A percentile compares a stretch with the other conserved stretches of the same genome.
Conservation (phyloP, 805 yeast genomes). For the Dipodascopsis tothii region DNA sequence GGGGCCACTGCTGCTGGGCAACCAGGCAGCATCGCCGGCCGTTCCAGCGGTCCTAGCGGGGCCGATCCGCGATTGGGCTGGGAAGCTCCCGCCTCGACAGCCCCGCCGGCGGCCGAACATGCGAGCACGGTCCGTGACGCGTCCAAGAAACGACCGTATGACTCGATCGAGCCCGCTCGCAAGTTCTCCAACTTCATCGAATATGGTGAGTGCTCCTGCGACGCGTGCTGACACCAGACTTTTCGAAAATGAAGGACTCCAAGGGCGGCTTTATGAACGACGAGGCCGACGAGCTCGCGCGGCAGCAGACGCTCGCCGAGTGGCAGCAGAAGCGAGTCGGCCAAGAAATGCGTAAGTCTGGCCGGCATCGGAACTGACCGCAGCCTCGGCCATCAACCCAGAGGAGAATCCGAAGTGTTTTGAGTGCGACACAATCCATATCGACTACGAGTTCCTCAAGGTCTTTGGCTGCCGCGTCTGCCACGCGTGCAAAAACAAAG, state of each 20-base stretch:
- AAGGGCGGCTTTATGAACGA: constrained; percentile 74
- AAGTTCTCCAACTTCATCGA: constrained; percentile 36
- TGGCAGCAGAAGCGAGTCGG: constrained; percentile 44
- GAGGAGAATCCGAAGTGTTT: constrained; percentile 70
- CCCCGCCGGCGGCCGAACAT: too few species aligned
- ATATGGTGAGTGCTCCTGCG: constrained; percentile 24
- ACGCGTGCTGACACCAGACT: constrained; percentile 42
- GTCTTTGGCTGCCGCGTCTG: constrained; percentile 76
- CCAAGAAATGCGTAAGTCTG: constrained; percentile 19
- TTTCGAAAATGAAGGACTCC: constrained; percentile 82
- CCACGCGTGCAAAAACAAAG: constrained; percentile 58
- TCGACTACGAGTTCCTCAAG: constrained; percentile 63
- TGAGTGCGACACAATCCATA: constrained; percentile 68
- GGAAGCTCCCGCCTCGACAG: too few species aligned
- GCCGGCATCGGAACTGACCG: constrained; percentile 17
- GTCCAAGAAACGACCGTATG: constrained; percentile 21
- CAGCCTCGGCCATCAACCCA: constrained; percentile 64
- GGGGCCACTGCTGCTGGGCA: too few species aligned
- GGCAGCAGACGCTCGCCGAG: constrained; percentile 40
- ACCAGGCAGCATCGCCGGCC: too few species aligned
- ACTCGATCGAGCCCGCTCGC: constrained; percentile 22
- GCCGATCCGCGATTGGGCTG: too few species aligned
- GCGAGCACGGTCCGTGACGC: constrained; percentile 12
- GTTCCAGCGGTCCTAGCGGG: too few species aligned
- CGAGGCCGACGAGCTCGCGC: constrained; percentile 30